Conservation (phyloP, 2,329 filamentous ascomycete genomes). For the Arthrobotrys pseudoclavata region DNA sequence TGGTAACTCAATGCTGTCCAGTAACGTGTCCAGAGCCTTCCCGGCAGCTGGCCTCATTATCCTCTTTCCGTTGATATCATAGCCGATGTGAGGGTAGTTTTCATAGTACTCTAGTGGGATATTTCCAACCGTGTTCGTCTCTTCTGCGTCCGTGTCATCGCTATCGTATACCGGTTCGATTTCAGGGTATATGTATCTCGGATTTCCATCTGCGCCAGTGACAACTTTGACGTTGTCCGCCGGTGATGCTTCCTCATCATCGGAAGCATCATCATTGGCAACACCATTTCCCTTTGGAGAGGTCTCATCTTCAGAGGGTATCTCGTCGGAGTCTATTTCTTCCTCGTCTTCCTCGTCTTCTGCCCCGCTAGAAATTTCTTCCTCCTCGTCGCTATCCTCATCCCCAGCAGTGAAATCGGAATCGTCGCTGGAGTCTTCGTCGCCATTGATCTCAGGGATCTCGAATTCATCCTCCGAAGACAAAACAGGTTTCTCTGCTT, state of each 20-base stretch:
- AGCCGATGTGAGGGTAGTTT: constrained; percentile 96
- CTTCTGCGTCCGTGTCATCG: constrained; percentile 87
- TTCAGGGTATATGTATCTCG: constrained; percentile 91
- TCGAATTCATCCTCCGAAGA: constrained; percentile 59
- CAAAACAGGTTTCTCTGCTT: constrained; percentile 44
- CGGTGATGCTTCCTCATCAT: constrained; percentile 66
- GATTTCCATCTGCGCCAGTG: constrained; percentile 89
- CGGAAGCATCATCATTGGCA: constrained; percentile 66
- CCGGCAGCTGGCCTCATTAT: constrained; percentile 96
- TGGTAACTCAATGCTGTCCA: constrained; percentile 96
- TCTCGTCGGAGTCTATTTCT: constrained; percentile 70
- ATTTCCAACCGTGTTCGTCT: constrained; percentile 91
- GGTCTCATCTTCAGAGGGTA: constrained; percentile 68
- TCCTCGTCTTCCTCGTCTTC: constrained; percentile 69
- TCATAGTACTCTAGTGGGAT: constrained; percentile 97
- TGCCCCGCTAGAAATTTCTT: constrained; percentile 73
- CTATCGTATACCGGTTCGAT: constrained; percentile 96
- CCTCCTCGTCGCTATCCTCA: constrained; percentile 67
- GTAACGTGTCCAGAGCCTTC: constrained; percentile 89
- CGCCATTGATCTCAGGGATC: constrained; percentile 65
- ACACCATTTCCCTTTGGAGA: constrained; percentile 67
- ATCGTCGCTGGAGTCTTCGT: constrained; percentile 66
- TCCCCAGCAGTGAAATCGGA: constrained; percentile 72
- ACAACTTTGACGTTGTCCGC: constrained; percentile 74
- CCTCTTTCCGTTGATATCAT: constrained; percentile 98